Evolutionary conservation across 2,329 filamentous ascomycete species (phyloP).

Genomic region (Penicillium sp.): DNA sequence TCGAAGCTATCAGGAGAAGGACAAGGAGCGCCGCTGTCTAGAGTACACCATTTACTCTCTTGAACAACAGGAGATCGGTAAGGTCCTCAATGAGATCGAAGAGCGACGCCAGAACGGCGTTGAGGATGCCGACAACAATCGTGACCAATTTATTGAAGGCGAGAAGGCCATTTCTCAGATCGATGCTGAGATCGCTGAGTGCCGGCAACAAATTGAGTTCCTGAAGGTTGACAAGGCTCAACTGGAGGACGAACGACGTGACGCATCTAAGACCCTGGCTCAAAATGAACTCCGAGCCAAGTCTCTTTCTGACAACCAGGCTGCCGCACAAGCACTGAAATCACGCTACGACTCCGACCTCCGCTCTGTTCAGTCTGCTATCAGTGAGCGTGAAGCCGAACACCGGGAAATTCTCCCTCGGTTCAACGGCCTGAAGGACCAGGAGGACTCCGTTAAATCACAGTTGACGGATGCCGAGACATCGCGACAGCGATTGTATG

Average conservation of each 20-base stretch:
- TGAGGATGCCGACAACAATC: constrained; percentile 78
- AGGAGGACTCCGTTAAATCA: constrained; percentile 68
- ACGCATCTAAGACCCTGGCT: constrained; percentile 73
- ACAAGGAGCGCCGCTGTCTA: constrained; percentile 83
- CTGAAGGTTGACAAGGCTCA: constrained; percentile 81
- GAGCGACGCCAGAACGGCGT: constrained; percentile 76
- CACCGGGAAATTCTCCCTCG: constrained; percentile 72
- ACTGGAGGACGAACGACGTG: constrained; percentile 83
- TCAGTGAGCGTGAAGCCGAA: constrained; percentile 72
- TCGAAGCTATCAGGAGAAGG: constrained; percentile 89
- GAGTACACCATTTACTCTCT: constrained; percentile 93
- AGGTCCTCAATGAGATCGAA: constrained; percentile 78
- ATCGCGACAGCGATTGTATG: constrained; percentile 73
- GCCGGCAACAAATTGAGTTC: constrained; percentile 80
- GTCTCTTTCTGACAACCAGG: constrained; percentile 76
- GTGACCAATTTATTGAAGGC: constrained; percentile 70
- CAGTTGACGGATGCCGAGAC: constrained; percentile 75
- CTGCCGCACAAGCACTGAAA: constrained; percentile 69
- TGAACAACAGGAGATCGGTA: constrained; percentile 76
- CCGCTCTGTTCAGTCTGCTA: constrained; percentile 67
- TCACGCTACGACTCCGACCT: constrained; percentile 70
- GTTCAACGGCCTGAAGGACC: constrained; percentile 68
- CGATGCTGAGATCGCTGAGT: constrained; percentile 73
- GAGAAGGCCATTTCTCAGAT: constrained; percentile 76
- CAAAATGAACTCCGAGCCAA: constrained; percentile 85